Evolutionary conservation across 2,329 filamentous ascomycete species (phyloP), one percentile per base, ranked within the genome.

Genomic region (Aurifilum marmelostoma): DNA sequence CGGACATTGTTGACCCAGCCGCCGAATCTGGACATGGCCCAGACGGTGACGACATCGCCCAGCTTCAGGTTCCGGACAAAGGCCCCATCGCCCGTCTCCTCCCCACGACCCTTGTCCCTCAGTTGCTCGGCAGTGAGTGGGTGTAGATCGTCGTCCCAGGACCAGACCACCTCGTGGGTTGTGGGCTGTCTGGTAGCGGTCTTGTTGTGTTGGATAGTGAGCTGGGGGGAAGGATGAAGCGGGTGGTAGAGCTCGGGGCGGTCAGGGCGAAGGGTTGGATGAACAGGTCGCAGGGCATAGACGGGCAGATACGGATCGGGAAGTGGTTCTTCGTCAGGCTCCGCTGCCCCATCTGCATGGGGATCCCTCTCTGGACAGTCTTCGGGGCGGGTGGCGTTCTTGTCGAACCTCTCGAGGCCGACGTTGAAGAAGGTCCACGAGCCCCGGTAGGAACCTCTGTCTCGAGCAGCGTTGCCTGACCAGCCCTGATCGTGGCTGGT

Each of bases 351-450:
- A 7, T 47, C 43, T 9, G 43, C 21, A 7, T 2, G 41, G 16
- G 67, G 43, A 21, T 63, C 61, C 32, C 43, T 67, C 21, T 71
- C 67, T 21, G 29, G 21, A 6, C 59, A 63, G 3, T 47, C 54
- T 34, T 52, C 50, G 27, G 67, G 67, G 16, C 41, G 69, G 1
- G 9, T 27, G 14, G 69, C 65, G 9, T 63, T 71, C 65, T 29
- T 79, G 59, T 85, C 84, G 62, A 87, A 85, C 3, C 82, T 81
- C 76, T 91, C 88, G 21, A 89, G 75, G 0, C 88, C 88, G 21
- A 83, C 87, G 67, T 90, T 88, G 69, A 90, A 89, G 88, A 88
- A 91, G 0, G 88, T 88, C 77, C 79, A 88, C 0, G 88, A 87
- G 2, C 77, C 79, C 0, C 75, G 72, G 67, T 83, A 89, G 1